A percentile compares a stretch with the other conserved stretches of the same genome.
Conservation (phyloP, 2,329 filamentous ascomycete species). For the Clarireedia hainanense region DNA sequence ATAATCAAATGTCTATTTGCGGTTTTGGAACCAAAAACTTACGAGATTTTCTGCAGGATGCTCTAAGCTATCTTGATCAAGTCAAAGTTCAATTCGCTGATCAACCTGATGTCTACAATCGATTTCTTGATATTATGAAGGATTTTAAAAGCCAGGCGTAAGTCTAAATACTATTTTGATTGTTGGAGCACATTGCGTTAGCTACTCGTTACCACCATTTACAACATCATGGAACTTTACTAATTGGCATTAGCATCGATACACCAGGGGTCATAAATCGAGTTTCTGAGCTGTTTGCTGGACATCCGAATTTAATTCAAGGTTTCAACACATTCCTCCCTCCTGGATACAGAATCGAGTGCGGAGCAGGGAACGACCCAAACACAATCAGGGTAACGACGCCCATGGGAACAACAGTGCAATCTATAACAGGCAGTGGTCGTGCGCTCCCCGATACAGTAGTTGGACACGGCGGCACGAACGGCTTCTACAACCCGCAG, state of each 20-base stretch:
- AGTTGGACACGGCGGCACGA: slow-evolving; percentile 17
- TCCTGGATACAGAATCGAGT: slow-evolving; percentile 93
- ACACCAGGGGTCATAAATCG: slow-evolving; percentile 96
- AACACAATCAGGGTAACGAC: slow-evolving; percentile 96
- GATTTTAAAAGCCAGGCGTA: slow-evolving; percentile 97
- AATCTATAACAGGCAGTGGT: slow-evolving; percentile 60
- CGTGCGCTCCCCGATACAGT: slow-evolving; percentile 33
- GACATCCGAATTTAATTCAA: slow-evolving; percentile 90
- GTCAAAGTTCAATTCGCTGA: slow-evolving; percentile 98
- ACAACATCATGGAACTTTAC: not conserved
- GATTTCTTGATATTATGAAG: slow-evolving; percentile 98
- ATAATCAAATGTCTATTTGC: not conserved
- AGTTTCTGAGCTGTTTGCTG: slow-evolving; percentile 90
- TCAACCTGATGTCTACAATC: slow-evolving; percentile 93
- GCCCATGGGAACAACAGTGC: slow-evolving; percentile 92
- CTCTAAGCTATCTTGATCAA: slow-evolving; percentile 92
- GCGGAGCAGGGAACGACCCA: slow-evolving; percentile 85
- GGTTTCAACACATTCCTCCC: slow-evolving; percentile 98
- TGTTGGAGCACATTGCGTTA: slow-evolving; percentile 16
- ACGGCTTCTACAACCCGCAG: slow-evolving; percentile 35
- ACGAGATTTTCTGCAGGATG: slow-evolving; percentile 44
- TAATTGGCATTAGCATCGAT: slow-evolving; percentile 59
- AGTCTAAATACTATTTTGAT: slow-evolving; percentile 32
- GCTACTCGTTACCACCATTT: slow-evolving; percentile 14
- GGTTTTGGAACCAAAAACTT: slow-evolving; percentile 5